These are phyloP conservation scores for Globisporangium acanthophoron DNA, from an alignment of 352 stramenopile genomes.

Conservation along the genomic window DNA sequence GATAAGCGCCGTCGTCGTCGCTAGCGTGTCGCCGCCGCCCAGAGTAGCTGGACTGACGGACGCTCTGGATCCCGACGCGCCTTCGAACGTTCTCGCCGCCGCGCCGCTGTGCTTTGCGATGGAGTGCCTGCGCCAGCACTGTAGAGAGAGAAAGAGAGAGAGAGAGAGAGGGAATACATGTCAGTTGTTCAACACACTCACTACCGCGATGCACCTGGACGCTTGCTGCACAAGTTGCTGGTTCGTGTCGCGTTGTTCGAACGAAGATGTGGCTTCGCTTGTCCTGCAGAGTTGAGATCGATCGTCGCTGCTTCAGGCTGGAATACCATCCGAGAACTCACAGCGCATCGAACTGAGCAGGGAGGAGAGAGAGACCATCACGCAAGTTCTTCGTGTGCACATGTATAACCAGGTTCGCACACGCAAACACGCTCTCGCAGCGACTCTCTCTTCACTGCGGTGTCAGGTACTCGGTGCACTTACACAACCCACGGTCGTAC, in stretches of 20 bases:
- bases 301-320: not conserved
- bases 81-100: too few relatives aligned
- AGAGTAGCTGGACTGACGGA: too few relatives aligned
- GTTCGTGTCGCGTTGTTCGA: not conserved
- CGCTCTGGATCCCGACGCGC: too few relatives aligned
- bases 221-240: not conserved
- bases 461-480: conserved; percentile 72
- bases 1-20: conserved; percentile 28
- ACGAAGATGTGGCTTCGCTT: not conserved
- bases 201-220: too few relatives aligned
- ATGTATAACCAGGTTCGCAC: not conserved
- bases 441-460: conserved; percentile 24
- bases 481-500: conserved; percentile 80
- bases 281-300: too few relatives aligned
- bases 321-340: not conserved
- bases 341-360: too few relatives aligned
- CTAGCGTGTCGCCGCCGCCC: not conserved
- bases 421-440: not conserved
- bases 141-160: conserved; percentile 2
- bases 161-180: conserved; percentile 1
- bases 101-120: too few relatives aligned
- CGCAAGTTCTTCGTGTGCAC: not conserved
- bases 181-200: not conserved
- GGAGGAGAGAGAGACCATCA: too few relatives aligned
- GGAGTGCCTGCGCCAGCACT: not conserved